phyloP scores from a whole-genome alignment of 106 monocot genomes.

The Platanthera zijinensis region DNA sequence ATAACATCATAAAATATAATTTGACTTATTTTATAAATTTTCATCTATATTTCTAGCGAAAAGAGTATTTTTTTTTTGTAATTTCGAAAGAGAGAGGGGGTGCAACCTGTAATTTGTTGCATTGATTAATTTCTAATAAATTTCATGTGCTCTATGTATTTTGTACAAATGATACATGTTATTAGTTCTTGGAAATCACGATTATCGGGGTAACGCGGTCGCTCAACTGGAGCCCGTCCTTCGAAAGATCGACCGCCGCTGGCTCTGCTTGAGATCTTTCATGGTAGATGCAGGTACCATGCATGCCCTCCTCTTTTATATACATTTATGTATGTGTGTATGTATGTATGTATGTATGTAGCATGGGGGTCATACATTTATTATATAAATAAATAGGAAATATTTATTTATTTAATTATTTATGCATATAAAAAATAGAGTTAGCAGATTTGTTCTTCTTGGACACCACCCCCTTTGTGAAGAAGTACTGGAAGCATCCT shows the following conservation, averaged over 20 bases:
- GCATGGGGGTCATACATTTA: no score
- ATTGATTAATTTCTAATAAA: not conserved
- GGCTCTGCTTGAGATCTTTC: constrained; percentile 69
- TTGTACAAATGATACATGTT: not conserved
- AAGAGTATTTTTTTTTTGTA: no score
- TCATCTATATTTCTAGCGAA: not conserved
- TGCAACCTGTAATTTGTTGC: not conserved
- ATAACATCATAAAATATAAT: not conserved
- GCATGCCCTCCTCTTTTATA: not conserved
- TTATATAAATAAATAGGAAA: no score
- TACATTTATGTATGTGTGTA: no score
- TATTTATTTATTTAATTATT: not conserved
- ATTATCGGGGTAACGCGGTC: constrained; percentile 41
- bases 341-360: no score
- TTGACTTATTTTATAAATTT: not conserved
- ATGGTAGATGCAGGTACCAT: constrained; percentile 40
- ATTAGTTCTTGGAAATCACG: constrained; percentile 58
- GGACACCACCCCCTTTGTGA: constrained; percentile 53
- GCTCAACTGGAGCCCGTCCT: constrained; percentile 44
- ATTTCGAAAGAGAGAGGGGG: no score
- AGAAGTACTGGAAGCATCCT: constrained; percentile 41
- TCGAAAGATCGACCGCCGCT: constrained; percentile 33
- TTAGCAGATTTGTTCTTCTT: constrained; percentile 52
- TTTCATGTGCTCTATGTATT: not conserved
- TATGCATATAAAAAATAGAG: constrained; percentile 14